These are phyloP conservation scores for Paecilomyces variotii DNA, from an alignment of 2,329 filamentous ascomycete species.

Conservation along the genomic window DNA sequence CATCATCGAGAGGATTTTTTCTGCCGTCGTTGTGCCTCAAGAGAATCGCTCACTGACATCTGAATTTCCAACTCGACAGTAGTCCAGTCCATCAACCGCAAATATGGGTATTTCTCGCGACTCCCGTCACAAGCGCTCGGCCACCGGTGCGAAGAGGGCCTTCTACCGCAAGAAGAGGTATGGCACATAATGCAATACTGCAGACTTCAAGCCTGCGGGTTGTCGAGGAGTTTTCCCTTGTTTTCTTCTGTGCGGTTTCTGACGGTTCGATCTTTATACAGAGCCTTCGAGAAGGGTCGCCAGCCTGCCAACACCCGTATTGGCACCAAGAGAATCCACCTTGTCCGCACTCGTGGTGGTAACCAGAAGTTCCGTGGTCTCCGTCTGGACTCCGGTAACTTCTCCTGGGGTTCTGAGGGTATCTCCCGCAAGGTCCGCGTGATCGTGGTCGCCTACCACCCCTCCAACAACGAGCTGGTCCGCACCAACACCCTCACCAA, in stretches of 20 bases:
- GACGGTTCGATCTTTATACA: constrained; percentile 58
- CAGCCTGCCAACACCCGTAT: constrained; percentile 99
- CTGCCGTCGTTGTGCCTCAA: background rate
- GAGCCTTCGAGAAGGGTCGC: constrained; percentile 99
- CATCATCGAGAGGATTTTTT: background rate
- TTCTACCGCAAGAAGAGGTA: constrained; percentile 66
- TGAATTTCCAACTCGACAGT: constrained; percentile 9
- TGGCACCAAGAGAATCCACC: constrained; percentile 90
- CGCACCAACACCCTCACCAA: constrained; percentile 99
- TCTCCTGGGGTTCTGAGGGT: constrained; percentile 98
- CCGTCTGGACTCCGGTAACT: constrained; percentile 98
- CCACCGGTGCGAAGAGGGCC: constrained; percentile 95
- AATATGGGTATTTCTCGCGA: constrained; percentile 99
- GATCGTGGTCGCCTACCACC: constrained; percentile 97
- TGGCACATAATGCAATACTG: constrained; percentile 23
- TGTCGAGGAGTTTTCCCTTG: background rate
- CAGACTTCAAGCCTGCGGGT: background rate
- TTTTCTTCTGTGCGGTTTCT: constrained; percentile 57
- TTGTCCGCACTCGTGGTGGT: constrained; percentile 93
- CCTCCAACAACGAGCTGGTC: constrained; percentile 99
- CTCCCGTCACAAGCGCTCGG: constrained; percentile 99
- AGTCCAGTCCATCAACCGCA: constrained; percentile 57
- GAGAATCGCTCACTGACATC: constrained; percentile 6
- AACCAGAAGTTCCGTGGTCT: constrained; percentile 99
- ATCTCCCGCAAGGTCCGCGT: constrained; percentile 98